These are phyloP conservation scores for Neurospora sp. DNA, from an alignment of 2,329 filamentous ascomycete species.

Conservation along the genomic window DNA sequence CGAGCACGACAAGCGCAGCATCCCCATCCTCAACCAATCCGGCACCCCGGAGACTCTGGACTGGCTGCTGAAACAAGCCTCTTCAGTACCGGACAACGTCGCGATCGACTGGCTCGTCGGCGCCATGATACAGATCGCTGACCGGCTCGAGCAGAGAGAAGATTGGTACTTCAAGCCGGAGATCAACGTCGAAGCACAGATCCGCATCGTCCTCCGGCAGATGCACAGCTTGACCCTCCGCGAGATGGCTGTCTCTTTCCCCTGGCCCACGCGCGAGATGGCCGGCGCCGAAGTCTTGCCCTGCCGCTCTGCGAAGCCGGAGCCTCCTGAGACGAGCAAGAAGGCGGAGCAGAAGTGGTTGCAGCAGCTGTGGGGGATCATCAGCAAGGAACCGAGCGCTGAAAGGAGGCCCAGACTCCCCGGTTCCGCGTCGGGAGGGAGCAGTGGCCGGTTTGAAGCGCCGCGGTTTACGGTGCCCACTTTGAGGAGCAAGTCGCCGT, in stretches of 20 bases:
- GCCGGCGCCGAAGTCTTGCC: constrained; percentile 25
- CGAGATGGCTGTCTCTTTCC: constrained; percentile 27
- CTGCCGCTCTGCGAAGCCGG: constrained; percentile 25
- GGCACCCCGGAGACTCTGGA: constrained; percentile 25
- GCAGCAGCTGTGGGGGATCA: constrained; percentile 21
- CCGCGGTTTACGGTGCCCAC: neutral
- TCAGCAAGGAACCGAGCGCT: constrained; percentile 12
- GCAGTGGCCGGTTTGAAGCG: constrained; percentile 13
- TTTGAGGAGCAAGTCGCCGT: neutral
- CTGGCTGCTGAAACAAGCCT: constrained; percentile 25
- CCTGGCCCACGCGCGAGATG: constrained; percentile 27
- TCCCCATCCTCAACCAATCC: constrained; percentile 26
- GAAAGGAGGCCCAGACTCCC: constrained; percentile 1
- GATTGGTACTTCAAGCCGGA: constrained; percentile 23
- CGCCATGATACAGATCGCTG: constrained; percentile 24
- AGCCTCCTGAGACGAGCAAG: constrained; percentile 2
- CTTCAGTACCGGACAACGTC: constrained; percentile 22
- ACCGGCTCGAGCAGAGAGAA: constrained; percentile 21
- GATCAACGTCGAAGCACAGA: constrained; percentile 22
- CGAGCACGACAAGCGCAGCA: constrained; percentile 27
- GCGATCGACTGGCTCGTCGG: constrained; percentile 25
- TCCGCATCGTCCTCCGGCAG: constrained; percentile 24
- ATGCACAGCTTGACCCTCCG: constrained; percentile 21
- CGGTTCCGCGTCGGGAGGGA: neutral
- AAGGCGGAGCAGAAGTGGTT: constrained; percentile 25